These are phyloP conservation scores for Chara braunii DNA, from an alignment of 139 green algal species.

Conservation along the genomic window DNA sequence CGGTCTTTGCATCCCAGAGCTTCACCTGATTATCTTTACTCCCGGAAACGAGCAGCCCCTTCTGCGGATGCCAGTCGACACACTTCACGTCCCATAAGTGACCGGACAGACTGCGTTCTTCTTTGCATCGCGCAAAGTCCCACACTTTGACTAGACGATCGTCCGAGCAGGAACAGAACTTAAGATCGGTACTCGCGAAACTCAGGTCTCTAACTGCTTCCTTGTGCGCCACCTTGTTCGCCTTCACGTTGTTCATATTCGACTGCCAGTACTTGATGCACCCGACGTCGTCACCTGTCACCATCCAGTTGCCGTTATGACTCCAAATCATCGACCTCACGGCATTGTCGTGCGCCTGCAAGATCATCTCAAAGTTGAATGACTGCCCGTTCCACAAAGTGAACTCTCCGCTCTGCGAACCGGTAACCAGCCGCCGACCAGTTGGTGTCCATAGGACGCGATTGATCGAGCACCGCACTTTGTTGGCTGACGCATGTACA, in stretches of 20 bases:
- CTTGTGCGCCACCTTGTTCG: constrained; percentile 51
- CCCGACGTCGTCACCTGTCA: constrained; percentile 70
- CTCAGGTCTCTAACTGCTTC: constrained; percentile 59
- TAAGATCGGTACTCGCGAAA: constrained; percentile 65
- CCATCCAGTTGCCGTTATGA: constrained; percentile 67
- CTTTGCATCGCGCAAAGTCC: constrained; percentile 55
- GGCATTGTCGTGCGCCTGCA: constrained; percentile 69
- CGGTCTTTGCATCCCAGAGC: constrained; percentile 74
- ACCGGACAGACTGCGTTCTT: constrained; percentile 56
- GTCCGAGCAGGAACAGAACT: constrained; percentile 77
- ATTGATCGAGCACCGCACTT: constrained; percentile 51
- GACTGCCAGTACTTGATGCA: constrained; percentile 66
- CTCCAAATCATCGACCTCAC: constrained; percentile 62
- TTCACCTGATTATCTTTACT: constrained; percentile 84
- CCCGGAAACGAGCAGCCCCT: constrained; percentile 63
- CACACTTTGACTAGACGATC: constrained; percentile 75
- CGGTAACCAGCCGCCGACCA: constrained; percentile 73
- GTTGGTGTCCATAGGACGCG: constrained; percentile 71
- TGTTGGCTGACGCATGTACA: constrained; percentile 67
- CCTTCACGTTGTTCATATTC: constrained; percentile 60
- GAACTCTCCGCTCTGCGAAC: constrained; percentile 77
- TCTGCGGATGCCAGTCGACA: constrained; percentile 82
- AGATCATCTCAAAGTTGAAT: constrained; percentile 81
- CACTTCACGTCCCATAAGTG: constrained; percentile 85
- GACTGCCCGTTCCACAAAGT: constrained; percentile 73